Base-by-base conservation (phyloP, 306 rosid species). In the Comarum palustre region DNA sequence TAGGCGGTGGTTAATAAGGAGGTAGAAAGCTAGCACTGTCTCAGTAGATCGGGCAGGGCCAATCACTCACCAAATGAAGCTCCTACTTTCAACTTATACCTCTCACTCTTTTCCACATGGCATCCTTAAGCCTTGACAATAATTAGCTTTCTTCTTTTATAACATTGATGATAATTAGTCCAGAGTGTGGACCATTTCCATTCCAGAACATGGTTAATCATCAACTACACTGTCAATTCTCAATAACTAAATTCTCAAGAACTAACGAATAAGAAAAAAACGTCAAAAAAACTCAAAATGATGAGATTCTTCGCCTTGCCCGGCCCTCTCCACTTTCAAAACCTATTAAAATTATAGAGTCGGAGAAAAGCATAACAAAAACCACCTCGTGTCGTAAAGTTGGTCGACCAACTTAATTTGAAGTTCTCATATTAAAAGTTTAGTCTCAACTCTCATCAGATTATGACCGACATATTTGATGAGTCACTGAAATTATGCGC, bases 11-110 rank as follows among this genome's bases (percentile, higher is more conserved):
- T 84, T 83, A 79, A 66, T 69, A 12, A 42, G 15, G 27, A 76
- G 73, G 86, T 72, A 83, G 90, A 87, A 85, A 90, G 65, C 68
- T 76, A 69, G 86, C 83, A 80, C 72, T 83, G 82, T 87, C 90
- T 84, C 77, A 62, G 73, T 76, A 89, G 85, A 83, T 86, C 86
- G 82, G 71, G 82, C 88, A 79, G 68, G 69, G 80, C 85, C 84
- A 77, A 71, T 81, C 66, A 76, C 81, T 80, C 84, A 78, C 80
- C 78, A 75, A 78, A 69, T 3, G 75, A 77, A 74, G 72, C 82
- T 68, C 62, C 72, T 66, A 64, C 69, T 57, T 59, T 47, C 71
- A 71, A 78, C 81, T 22, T 43, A 72, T 73, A 27, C 39, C 63
- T n/a, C 80, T 45, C 19, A 32, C 24, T 27, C 52, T 41, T 8